These are phyloP conservation scores for Claviceps sp. DNA, from an alignment of 2,329 filamentous ascomycete species.

Conservation along the genomic window DNA sequence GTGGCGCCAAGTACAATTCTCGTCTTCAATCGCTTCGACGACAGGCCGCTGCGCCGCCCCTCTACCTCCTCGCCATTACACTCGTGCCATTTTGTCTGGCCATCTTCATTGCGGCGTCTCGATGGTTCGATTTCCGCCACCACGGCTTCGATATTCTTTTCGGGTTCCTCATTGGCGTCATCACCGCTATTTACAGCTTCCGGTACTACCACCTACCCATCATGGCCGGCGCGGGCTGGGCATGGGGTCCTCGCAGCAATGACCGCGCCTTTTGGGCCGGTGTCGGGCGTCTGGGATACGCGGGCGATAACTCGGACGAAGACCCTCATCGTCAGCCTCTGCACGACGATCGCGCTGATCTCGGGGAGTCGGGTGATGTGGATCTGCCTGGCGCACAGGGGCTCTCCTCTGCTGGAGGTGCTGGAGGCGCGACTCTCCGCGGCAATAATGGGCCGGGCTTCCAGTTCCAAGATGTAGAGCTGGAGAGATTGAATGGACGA, in stretches of 20 bases:
- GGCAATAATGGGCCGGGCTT: background rate
- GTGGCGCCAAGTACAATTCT: slow-evolving; percentile 15
- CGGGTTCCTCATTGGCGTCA: slow-evolving; percentile 65
- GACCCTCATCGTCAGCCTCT: slow-evolving; percentile 5
- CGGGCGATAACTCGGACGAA: slow-evolving; percentile 25
- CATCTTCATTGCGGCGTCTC: slow-evolving; percentile 70
- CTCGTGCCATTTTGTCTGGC: slow-evolving; percentile 60
- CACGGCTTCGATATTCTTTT: slow-evolving; percentile 87
- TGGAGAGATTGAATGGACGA: slow-evolving; percentile 11
- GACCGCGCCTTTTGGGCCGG: slow-evolving; percentile 69
- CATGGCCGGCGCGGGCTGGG: slow-evolving; percentile 63
- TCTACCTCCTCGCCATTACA: slow-evolving; percentile 60
- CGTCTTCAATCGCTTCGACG: slow-evolving; percentile 35
- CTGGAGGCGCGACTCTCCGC: slow-evolving; percentile 1
- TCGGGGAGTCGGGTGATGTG: slow-evolving; percentile 15
- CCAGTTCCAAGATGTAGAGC: slow-evolving; percentile 20
- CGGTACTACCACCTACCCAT: slow-evolving; percentile 78
- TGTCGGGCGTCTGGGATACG: slow-evolving; percentile 47
- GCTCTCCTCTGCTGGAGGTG: background rate
- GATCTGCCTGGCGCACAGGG: slow-evolving; percentile 5
- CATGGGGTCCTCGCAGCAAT: slow-evolving; percentile 66
- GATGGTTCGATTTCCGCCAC: slow-evolving; percentile 81
- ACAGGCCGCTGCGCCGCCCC: slow-evolving; percentile 67
- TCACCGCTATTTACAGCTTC: slow-evolving; percentile 62
- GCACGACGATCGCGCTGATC: slow-evolving; percentile 11